Percentiles rank a stretch among this genome's conserved stretches.
These are phyloP conservation scores for Meyerozyma sp. DNA, from an alignment of 1,139 yeast species.

Conservation along the genomic window DNA sequence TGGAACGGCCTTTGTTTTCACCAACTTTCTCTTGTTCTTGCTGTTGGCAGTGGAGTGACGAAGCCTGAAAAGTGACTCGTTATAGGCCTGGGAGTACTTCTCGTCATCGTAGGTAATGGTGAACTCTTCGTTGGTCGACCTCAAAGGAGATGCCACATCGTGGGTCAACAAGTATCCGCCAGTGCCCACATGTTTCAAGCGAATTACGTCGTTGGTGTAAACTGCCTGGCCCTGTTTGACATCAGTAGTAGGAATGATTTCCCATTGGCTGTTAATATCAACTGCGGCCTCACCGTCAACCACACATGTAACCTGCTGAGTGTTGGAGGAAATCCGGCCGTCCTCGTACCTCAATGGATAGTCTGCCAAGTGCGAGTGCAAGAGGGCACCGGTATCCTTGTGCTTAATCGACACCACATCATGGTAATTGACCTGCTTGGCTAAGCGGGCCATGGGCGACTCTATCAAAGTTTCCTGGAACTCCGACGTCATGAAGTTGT, in stretches of 20 bases:
- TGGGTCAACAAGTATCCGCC: slow-evolving; percentile 79
- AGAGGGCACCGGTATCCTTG: slow-evolving; percentile 64
- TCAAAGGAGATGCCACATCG: slow-evolving; percentile 96
- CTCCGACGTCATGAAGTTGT: slow-evolving; percentile 83
- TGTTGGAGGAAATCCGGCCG: slow-evolving; percentile 91
- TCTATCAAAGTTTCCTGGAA: slow-evolving; percentile 91
- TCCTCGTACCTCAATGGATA: slow-evolving; percentile 95
- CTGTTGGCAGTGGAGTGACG: slow-evolving; percentile 45
- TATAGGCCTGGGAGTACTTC: slow-evolving; percentile 32
- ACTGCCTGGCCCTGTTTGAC: slow-evolving; percentile 25
- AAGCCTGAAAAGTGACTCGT: slow-evolving; percentile 76
- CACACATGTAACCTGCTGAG: slow-evolving; percentile 89
- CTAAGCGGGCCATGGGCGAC: slow-evolving; percentile 65
- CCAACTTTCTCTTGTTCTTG: slow-evolving; percentile 39
- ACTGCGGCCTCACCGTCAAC: slow-evolving; percentile 23
- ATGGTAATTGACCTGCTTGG: slow-evolving; percentile 68
- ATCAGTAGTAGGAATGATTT: slow-evolving; percentile 63
- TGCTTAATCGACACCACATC: slow-evolving; percentile 76
- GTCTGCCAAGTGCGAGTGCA: slow-evolving; percentile 70
- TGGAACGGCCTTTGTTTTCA: slow-evolving; percentile 67
- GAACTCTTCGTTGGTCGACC: slow-evolving; percentile 87
- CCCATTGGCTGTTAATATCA: slow-evolving; percentile 81
- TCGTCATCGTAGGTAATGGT: slow-evolving; percentile 63
- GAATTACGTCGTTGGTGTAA: slow-evolving; percentile 59
- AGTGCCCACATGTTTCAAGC: slow-evolving; percentile 80